Evolutionary conservation across 2,329 filamentous ascomycete species (phyloP).

Genomic region (Colletotrichum simmondsii): DNA sequence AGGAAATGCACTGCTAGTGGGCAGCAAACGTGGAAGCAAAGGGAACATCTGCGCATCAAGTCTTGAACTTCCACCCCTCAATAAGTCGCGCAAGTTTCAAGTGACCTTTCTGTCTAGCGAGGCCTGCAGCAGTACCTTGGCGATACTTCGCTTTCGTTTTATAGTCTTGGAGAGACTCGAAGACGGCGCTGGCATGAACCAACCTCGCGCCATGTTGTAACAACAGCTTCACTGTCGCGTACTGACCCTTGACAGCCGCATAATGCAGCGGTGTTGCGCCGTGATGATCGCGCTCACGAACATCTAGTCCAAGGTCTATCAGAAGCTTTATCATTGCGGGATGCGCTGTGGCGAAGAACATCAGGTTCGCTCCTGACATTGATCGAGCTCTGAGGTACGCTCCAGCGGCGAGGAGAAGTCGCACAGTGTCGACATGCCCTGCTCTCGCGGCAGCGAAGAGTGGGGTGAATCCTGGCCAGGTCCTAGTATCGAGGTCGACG

Average conservation of each 20-base stretch:
- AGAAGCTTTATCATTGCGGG: slow-evolving; percentile 37
- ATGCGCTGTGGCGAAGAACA: slow-evolving; percentile 36
- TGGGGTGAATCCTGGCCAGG: slow-evolving; percentile 40
- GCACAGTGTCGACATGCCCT: slow-evolving; percentile 39
- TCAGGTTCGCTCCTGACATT: slow-evolving; percentile 35
- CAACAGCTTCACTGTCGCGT: slow-evolving; percentile 41
- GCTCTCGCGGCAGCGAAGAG: slow-evolving; percentile 41
- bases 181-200: slow-evolving; percentile 38
- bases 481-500: slow-evolving; percentile 36
- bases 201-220: slow-evolving; percentile 37
- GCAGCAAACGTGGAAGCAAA: background rate
- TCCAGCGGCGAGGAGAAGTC: slow-evolving; percentile 39
- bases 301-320: slow-evolving; percentile 35
- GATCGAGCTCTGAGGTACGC: slow-evolving; percentile 36
- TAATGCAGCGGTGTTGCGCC: slow-evolving; percentile 42
- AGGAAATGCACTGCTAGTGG: background rate
- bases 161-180: slow-evolving; percentile 36
- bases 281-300: slow-evolving; percentile 38
- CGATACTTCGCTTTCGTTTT: slow-evolving; percentile 34
- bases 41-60: background rate
- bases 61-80: slow-evolving; percentile 34
- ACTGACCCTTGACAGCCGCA: slow-evolving; percentile 37
- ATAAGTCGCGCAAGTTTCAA: slow-evolving; percentile 32
- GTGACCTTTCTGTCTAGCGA: slow-evolving; percentile 38
- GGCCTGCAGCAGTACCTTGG: slow-evolving; percentile 39